phyloP scores from a whole-genome alignment of 2,329 filamentous ascomycete genomes.

The Fusarium devonianum region DNA sequence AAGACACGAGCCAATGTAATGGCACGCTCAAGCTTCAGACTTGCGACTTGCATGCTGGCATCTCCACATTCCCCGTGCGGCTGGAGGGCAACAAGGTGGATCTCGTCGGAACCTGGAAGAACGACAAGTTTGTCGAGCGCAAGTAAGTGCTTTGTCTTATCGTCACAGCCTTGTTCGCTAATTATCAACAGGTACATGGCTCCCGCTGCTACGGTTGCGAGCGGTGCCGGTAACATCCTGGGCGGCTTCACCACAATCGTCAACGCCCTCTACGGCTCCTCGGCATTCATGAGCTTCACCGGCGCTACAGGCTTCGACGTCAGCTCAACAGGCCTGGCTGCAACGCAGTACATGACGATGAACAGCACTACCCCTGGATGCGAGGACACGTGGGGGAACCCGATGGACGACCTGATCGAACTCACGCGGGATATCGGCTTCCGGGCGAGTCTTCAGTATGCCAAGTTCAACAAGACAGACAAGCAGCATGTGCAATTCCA shows the following conservation, averaged over 20 bases:
- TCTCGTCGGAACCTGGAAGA: slow-evolving; percentile 22
- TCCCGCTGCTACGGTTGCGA: not conserved
- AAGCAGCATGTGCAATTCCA: slow-evolving; percentile 20
- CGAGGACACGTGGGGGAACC: slow-evolving; percentile 22
- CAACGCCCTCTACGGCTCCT: slow-evolving; percentile 10
- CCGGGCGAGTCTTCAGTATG: slow-evolving; percentile 33
- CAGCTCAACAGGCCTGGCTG: slow-evolving; percentile 10
- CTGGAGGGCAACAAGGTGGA: slow-evolving; percentile 10
- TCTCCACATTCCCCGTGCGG: slow-evolving; percentile 19
- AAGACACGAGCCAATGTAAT: slow-evolving; percentile 14
- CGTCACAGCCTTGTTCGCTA: rapidly evolving
- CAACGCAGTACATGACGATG: slow-evolving; percentile 32
- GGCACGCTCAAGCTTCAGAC: slow-evolving; percentile 27
- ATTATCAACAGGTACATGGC: slow-evolving; percentile 25
- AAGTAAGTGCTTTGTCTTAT: slow-evolving; percentile 16
- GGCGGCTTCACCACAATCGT: slow-evolving; percentile 30
- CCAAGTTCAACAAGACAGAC: slow-evolving; percentile 27
- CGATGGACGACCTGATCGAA: slow-evolving; percentile 37
- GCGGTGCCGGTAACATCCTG: slow-evolving; percentile 23
- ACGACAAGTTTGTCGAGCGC: slow-evolving; percentile 29
- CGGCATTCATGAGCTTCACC: slow-evolving; percentile 21
- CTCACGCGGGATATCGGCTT: slow-evolving; percentile 32
- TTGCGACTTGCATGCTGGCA: slow-evolving; percentile 31
- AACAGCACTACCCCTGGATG: slow-evolving; percentile 13
- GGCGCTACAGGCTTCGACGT: slow-evolving; percentile 30